phyloP scores from a whole-genome alignment of 2,329 filamentous ascomycete species.

The Aureobasidium zeae region DNA sequence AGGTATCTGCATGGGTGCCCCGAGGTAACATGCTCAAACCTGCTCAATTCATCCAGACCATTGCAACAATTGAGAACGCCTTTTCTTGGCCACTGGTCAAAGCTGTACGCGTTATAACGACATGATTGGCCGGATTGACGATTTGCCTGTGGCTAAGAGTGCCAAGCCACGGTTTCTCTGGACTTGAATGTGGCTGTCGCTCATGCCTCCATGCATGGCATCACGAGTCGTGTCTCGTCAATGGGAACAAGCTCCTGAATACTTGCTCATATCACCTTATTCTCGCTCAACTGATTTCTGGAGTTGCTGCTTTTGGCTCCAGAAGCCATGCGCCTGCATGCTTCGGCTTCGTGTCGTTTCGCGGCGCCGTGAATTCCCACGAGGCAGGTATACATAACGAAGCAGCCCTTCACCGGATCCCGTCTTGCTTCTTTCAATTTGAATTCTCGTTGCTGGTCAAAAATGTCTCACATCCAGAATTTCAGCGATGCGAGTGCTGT shows the following conservation, averaged over 20 bases:
- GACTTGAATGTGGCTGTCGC: too few species aligned
- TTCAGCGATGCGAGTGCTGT: slow-evolving; percentile 24
- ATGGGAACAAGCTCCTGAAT: too few species aligned
- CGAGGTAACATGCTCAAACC: slow-evolving; percentile 7
- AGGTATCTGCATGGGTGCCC: background rate
- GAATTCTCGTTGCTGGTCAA: background rate
- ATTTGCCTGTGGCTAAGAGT: too few species aligned
- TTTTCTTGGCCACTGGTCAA: background rate
- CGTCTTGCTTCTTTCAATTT: background rate
- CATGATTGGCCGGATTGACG: background rate
- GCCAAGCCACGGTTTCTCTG: too few species aligned
- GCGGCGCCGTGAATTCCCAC: too few species aligned
- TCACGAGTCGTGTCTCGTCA: too few species aligned
- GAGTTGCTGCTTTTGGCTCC: background rate
- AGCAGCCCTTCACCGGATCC: too few species aligned
- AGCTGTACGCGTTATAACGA: too few species aligned
- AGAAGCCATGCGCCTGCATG: background rate
- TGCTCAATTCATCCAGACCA: slow-evolving; percentile 3
- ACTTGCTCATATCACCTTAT: slow-evolving; percentile 1
- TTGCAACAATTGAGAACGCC: background rate
- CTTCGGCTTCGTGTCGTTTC: background rate
- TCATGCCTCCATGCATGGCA: too few species aligned
- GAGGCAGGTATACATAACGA: too few species aligned
- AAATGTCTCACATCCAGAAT: slow-evolving; percentile 21
- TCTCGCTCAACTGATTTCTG: background rate